A percentile compares a stretch with the other conserved stretches of the same genome.
phyloP scores from a whole-genome alignment of 805 yeast species.

The Danielia oregonensis region DNA sequence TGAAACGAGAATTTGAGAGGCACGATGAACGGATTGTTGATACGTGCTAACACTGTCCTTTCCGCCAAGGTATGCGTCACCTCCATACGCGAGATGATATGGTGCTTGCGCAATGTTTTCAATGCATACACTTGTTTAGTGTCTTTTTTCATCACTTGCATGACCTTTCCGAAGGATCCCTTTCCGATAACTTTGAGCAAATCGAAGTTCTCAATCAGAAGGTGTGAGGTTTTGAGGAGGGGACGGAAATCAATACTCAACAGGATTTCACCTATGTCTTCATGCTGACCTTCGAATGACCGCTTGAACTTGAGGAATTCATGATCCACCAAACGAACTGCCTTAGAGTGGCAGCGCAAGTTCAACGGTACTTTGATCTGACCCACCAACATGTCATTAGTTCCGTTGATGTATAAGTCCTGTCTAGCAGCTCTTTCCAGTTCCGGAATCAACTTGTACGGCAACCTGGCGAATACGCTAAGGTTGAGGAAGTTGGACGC shows the following conservation, averaged over 20 bases:
- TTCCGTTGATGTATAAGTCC: conserved; percentile 31
- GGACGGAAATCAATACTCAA: conserved; percentile 70
- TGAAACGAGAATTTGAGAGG: conserved; percentile 96
- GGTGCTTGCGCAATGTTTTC: conserved; percentile 90
- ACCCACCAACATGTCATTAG: conserved; percentile 74
- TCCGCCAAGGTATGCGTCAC: conserved; percentile 96
- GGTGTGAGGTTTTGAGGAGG: conserved; percentile 47
- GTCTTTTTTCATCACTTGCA: conserved; percentile 96
- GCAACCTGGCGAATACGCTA: conserved; percentile 77
- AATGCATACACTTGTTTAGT: conserved; percentile 92
- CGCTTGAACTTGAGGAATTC: conserved; percentile 34
- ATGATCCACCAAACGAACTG: conserved; percentile 64
- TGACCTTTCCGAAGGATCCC: conserved; percentile 97
- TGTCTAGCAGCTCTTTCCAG: conserved; percentile 25
- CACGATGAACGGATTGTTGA: conserved; percentile 92
- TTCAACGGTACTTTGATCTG: conserved; percentile 61
- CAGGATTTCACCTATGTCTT: conserved; percentile 50
- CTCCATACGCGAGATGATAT: conserved; percentile 89
- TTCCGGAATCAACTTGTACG: conserved; percentile 54
- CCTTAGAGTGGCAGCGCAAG: conserved; percentile 46
- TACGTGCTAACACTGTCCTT: conserved; percentile 80
- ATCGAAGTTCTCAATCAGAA: conserved; percentile 89
- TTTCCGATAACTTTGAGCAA: conserved; percentile 93
- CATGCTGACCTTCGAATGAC: conserved; percentile 37
- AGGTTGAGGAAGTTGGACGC: conserved; percentile 58